Conservation (phyloP, 768 basidiomycete species). For the Auriculariales sp. region DNA sequence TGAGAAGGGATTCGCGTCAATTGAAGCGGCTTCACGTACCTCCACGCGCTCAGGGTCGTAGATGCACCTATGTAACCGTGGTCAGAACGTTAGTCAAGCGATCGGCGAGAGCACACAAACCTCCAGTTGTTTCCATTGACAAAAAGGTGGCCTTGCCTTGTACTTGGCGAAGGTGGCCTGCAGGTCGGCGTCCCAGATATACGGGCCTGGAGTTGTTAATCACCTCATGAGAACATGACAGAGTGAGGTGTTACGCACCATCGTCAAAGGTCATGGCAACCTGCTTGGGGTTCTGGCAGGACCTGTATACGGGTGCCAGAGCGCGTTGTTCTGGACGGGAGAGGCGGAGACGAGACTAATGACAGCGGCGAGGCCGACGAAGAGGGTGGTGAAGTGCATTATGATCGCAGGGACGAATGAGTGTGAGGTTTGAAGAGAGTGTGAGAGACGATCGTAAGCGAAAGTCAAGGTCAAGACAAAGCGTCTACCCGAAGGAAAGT, state of each 20-base stretch:
- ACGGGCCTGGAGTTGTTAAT: neutral
- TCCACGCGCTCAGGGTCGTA: constrained; percentile 11
- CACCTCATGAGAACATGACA: neutral
- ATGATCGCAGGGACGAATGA: too few relatives aligned
- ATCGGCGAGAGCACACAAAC: neutral
- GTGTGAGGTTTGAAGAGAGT: too few relatives aligned
- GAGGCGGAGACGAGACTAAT: too few relatives aligned
- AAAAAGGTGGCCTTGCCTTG: constrained; percentile 29
- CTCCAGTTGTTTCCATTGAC: constrained; percentile 10
- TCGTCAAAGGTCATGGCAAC: constrained; percentile 15
- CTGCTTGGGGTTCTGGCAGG: neutral
- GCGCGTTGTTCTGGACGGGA: neutral
- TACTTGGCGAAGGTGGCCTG: constrained; percentile 4
- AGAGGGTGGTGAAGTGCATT: too few relatives aligned
- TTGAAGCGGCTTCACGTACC: constrained; percentile 22
- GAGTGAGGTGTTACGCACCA: constrained; percentile 10
- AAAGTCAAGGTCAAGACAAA: too few relatives aligned
- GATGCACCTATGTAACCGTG: constrained; percentile 13
- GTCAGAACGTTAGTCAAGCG: neutral
- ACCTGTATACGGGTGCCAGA: neutral
- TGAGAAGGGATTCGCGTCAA: too few relatives aligned
- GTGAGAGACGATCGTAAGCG: too few relatives aligned
- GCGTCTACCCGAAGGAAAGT: too few relatives aligned
- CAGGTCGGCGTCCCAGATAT: constrained; percentile 3
- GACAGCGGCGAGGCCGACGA: too few relatives aligned